Conservation (phyloP, 2,329 filamentous ascomycete genomes). For the Chaetomiaceae sp. region DNA sequence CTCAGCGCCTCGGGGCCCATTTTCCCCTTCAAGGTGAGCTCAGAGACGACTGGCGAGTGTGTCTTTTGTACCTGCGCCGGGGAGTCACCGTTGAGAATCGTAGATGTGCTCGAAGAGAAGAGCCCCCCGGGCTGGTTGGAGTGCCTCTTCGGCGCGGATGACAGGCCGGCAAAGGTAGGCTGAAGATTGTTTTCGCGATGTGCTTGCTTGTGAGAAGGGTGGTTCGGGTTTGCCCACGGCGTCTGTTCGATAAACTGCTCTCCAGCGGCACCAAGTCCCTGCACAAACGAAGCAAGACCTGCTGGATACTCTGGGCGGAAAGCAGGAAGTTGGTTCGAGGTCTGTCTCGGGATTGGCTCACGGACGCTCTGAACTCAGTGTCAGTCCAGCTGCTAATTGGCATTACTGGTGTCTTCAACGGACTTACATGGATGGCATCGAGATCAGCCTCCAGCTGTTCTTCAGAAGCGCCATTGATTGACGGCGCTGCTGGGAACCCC, state of each 20-base stretch:
- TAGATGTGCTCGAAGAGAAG: constrained; percentile 34
- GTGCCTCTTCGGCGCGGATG: constrained; percentile 34
- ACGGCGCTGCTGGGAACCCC: constrained; percentile 92
- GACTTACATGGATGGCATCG: constrained; percentile 78
- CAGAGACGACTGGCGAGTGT: constrained; percentile 18
- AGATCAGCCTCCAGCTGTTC: constrained; percentile 82
- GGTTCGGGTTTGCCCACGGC: constrained; percentile 87
- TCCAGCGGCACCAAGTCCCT: constrained; percentile 61
- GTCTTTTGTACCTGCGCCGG: constrained; percentile 20
- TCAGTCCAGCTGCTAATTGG: constrained; percentile 4
- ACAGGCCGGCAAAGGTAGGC: constrained; percentile 34
- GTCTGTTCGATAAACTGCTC: constrained; percentile 87
- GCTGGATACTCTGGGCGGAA: constrained; percentile 21
- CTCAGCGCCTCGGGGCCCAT: constrained; percentile 28
- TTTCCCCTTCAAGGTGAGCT: constrained; percentile 28
- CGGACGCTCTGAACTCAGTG: constrained; percentile 31
- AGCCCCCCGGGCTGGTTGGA: constrained; percentile 35
- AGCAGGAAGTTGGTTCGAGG: constrained; percentile 11
- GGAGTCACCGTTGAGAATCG: constrained; percentile 25
- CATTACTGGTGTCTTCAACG: not conserved
- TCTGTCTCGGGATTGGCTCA: constrained; percentile 19
- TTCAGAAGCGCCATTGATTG: constrained; percentile 67
- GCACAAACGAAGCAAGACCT: constrained; percentile 40
- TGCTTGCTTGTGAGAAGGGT: constrained; percentile 54
- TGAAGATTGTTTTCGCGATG: constrained; percentile 33